Conservation (phyloP, 768 basidiomycete species). For the Cyathus striatus region DNA sequence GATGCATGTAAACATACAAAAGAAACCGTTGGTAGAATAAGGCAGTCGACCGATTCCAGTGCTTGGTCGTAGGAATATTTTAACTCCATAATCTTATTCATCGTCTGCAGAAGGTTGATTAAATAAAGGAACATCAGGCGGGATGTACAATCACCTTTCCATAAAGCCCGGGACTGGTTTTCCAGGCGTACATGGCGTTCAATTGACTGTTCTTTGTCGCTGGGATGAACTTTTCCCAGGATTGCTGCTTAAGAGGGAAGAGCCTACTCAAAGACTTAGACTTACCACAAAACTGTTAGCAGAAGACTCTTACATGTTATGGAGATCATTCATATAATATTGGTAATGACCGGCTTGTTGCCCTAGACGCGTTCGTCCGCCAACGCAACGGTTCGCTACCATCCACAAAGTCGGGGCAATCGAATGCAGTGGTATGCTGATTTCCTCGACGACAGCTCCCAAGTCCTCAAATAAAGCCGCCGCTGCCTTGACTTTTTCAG, state of each 20-base stretch:
- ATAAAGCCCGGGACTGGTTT: constrained; percentile 9
- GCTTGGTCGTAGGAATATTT: constrained; percentile 12
- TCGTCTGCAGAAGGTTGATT: constrained; percentile 6
- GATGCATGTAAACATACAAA: constrained; percentile 10
- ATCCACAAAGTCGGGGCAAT: constrained; percentile 16
- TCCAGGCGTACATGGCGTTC: constrained; percentile 14
- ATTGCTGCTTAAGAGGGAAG: constrained; percentile 14
- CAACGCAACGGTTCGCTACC: constrained; percentile 14
- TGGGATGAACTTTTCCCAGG: constrained; percentile 15
- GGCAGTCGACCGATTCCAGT: constrained; percentile 9
- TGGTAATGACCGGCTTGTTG: constrained; percentile 13
- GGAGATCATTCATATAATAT: constrained; percentile 13
- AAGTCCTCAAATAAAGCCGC: constrained; percentile 26
- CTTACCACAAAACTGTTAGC: neutral
- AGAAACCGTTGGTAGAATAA: constrained; percentile 15
- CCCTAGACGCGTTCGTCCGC: constrained; percentile 12
- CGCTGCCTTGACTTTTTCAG: constrained; percentile 24
- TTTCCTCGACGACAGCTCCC: constrained; percentile 33
- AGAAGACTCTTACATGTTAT: constrained; percentile 7
- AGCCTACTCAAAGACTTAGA: constrained; percentile 2
- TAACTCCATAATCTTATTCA: constrained; percentile 15
- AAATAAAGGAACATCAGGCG: neutral
- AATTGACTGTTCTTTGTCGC: constrained; percentile 14
- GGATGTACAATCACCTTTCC: constrained; percentile 9
- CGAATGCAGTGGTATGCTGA: constrained; percentile 33